A percentile compares a stretch with the other conserved stretches of the same genome.
phyloP scores from a whole-genome alignment of 768 basidiomycete species.

The Saitozyma podzolica region DNA sequence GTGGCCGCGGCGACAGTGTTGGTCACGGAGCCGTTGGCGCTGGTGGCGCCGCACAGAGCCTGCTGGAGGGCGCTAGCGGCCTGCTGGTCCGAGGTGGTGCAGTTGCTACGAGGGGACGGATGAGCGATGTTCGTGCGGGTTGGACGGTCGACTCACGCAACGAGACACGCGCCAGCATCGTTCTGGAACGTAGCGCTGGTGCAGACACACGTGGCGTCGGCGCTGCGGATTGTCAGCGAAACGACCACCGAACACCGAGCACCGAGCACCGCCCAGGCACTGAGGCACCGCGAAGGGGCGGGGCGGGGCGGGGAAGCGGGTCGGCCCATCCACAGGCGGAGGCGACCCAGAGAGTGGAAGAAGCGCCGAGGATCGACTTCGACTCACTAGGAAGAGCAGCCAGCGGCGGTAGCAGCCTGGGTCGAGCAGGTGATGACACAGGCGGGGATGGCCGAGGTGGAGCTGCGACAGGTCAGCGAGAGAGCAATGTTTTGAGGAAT shows the following conservation, averaged over 20 bases:
- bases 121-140: background rate
- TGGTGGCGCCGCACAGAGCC: conserved; percentile 28
- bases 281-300: background rate
- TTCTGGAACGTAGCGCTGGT: conserved; percentile 41
- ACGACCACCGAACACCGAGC: background rate
- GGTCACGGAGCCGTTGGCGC: conserved; percentile 31
- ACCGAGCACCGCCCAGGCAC: too few species aligned
- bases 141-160: conserved; percentile 28
- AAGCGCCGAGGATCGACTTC: background rate
- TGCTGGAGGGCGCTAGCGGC: conserved; percentile 36
- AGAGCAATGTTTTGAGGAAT: too few species aligned
- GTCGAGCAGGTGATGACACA: conserved; percentile 45
- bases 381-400: conserved; percentile 40
- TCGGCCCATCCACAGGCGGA: too few species aligned
- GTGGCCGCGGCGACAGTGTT: conserved; percentile 26
- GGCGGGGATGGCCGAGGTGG: background rate
- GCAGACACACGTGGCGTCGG: conserved; percentile 45
- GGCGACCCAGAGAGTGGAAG: background rate
- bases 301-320: too few species aligned
- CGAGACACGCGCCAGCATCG: conserved; percentile 30
- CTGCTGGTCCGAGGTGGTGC: conserved; percentile 39
- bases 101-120: conserved; percentile 27
- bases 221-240: conserved; percentile 9
- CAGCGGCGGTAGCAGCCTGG: conserved; percentile 36
- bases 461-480: too few species aligned